phyloP scores from a whole-genome alignment of 768 basidiomycete genomes.

The Suillus lakei region DNA sequence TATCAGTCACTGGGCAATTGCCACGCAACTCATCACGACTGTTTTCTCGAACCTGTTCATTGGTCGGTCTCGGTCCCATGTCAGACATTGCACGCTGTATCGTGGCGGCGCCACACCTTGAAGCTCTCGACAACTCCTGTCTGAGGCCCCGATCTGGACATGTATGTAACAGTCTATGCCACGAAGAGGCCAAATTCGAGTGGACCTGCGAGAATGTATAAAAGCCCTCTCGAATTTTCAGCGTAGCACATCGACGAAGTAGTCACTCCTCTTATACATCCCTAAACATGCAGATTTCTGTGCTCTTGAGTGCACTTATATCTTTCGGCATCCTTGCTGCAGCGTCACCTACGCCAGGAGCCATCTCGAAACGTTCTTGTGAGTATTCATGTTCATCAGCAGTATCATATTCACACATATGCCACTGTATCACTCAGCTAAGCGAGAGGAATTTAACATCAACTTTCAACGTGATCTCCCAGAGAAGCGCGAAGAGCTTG shows the following conservation, averaged over 20 bases:
- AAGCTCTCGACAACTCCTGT: background rate
- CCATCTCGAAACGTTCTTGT: background rate
- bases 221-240: background rate
- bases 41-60: background rate
- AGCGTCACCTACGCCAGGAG: background rate
- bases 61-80: background rate
- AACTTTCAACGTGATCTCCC: background rate
- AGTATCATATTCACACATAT: background rate
- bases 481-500: conserved; percentile 2
- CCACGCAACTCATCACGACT: background rate
- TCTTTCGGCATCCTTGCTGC: background rate
- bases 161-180: too few relatives aligned
- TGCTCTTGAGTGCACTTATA: background rate
- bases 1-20: background rate
- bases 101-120: background rate
- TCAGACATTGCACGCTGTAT: background rate
- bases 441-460: background rate
- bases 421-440: background rate
- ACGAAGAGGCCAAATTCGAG: background rate
- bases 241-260: background rate
- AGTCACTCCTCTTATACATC: background rate
- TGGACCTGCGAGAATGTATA: background rate
- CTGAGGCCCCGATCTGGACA: too few relatives aligned
- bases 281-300: background rate
- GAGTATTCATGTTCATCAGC: background rate